phyloP scores from a whole-genome alignment of 2,329 filamentous ascomycete genomes.

The Aspergillus bombycis region DNA sequence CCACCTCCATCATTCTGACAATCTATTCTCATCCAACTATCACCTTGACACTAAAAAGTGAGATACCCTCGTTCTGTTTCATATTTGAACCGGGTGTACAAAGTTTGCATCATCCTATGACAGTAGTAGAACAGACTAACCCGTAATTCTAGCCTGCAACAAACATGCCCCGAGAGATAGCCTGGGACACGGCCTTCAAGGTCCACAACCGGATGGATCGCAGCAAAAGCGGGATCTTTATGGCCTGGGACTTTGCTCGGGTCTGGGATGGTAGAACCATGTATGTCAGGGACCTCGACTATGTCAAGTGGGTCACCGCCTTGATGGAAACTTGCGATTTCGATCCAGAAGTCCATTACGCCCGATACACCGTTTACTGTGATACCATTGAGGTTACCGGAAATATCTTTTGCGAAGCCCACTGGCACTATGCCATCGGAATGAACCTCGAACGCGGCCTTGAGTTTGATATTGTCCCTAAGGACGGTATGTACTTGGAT shows the following conservation, averaged over 20 bases:
- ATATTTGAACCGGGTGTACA: neutral
- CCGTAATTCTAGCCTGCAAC: neutral
- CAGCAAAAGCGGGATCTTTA: neutral
- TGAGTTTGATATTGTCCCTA: neutral
- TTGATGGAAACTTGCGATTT: neutral
- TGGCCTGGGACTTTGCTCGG: neutral
- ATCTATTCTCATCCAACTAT: neutral
- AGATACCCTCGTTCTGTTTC: neutral
- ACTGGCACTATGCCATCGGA: neutral
- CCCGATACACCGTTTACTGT: neutral
- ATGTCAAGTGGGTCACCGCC: neutral
- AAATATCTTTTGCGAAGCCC: neutral
- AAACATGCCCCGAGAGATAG: neutral
- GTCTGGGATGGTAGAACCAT: neutral
- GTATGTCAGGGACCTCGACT: neutral
- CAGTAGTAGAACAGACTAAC: neutral
- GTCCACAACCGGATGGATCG: neutral
- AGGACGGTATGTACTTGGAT: neutral
- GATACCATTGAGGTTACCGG: neutral
- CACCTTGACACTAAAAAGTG: neutral
- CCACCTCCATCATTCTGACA: neutral
- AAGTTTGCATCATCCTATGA: neutral
- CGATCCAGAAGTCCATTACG: neutral
- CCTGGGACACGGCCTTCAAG: neutral
- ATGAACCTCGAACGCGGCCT: neutral